These are phyloP conservation scores for Triticum monococcum DNA, from an alignment of 176 grass and related monocot genomes.

Conservation along the genomic window DNA sequence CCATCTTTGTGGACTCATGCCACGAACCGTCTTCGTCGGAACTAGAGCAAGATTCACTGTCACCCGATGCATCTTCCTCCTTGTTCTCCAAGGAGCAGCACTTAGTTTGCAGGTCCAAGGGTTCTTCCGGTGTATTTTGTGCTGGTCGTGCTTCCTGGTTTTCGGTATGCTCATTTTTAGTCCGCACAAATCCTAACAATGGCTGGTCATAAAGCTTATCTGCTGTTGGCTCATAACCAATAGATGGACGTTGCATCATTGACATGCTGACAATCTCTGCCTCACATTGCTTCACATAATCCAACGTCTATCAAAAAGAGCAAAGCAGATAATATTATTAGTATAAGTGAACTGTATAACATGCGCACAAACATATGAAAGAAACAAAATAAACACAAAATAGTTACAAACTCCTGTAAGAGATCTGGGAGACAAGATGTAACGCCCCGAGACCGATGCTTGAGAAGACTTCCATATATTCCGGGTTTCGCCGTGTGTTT, in stretches of 20 bases:
- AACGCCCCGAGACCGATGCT: too few species aligned
- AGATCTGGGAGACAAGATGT: neutral
- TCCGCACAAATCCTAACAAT: constrained; percentile 62
- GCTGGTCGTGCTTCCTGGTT: constrained; percentile 24
- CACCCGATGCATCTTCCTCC: constrained; percentile 25
- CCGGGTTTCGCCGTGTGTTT: too few species aligned
- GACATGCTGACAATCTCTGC: constrained; percentile 78
- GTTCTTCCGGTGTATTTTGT: neutral
- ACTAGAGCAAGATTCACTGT: constrained; percentile 44
- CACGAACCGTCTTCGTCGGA: constrained; percentile 47
- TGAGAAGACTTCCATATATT: too few species aligned
- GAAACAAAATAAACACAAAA: too few species aligned
- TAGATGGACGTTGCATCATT: constrained; percentile 63
- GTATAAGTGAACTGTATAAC: neutral
- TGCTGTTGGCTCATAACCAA: constrained; percentile 64
- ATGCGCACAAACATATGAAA: neutral
- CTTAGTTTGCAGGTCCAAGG: constrained; percentile 26
- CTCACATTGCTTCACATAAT: constrained; percentile 88
- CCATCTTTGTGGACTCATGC: constrained; percentile 52
- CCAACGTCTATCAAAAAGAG: constrained; percentile 48
- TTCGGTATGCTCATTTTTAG: constrained; percentile 37
- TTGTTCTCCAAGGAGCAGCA: constrained; percentile 21
- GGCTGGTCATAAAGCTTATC: constrained; percentile 83
- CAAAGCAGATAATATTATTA: constrained; percentile 14
- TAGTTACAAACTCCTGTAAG: neutral